Percentiles rank a stretch among this genome's conserved stretches.
phyloP scores from a whole-genome alignment of 2,329 filamentous ascomycete genomes.

The Emergomyces orientalis region DNA sequence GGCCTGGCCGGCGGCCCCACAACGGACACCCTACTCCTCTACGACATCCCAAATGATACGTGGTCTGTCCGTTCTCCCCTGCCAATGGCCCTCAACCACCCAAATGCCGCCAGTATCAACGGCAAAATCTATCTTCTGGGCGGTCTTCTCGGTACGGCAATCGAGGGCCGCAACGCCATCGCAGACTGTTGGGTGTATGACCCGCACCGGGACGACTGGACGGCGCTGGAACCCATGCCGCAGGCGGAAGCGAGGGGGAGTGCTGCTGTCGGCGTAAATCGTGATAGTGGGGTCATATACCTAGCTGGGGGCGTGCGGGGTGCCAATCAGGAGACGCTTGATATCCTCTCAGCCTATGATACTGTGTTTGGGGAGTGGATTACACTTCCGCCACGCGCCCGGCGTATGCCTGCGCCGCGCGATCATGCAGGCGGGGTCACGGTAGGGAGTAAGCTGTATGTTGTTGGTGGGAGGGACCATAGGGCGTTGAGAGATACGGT shows the following conservation, averaged over 20 bases:
- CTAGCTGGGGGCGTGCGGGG: neutral
- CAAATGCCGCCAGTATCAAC: neutral
- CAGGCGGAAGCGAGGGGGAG: neutral
- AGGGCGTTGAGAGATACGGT: neutral
- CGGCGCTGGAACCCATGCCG: neutral
- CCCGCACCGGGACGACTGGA: neutral
- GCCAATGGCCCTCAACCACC: neutral
- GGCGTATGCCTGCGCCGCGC: neutral
- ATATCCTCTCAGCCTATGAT: slow-evolving; percentile 1
- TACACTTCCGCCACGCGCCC: neutral
- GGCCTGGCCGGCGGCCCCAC: neutral
- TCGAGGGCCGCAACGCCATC: no score
- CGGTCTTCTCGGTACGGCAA: neutral
- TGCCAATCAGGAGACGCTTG: neutral
- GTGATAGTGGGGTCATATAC: neutral
- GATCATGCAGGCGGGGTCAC: neutral
- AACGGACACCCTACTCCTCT: neutral
- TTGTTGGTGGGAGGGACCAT: neutral
- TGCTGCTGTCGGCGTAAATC: slow-evolving; percentile 1
- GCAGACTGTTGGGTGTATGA: slow-evolving; percentile 3
- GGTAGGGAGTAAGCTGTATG: neutral
- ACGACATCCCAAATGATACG: neutral
- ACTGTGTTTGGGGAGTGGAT: neutral
- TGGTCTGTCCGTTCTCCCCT: neutral
- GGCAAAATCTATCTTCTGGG: slow-evolving; percentile 1